Conservation (phyloP, 73 alveolate species). For the Breviolum minutum region DNA sequence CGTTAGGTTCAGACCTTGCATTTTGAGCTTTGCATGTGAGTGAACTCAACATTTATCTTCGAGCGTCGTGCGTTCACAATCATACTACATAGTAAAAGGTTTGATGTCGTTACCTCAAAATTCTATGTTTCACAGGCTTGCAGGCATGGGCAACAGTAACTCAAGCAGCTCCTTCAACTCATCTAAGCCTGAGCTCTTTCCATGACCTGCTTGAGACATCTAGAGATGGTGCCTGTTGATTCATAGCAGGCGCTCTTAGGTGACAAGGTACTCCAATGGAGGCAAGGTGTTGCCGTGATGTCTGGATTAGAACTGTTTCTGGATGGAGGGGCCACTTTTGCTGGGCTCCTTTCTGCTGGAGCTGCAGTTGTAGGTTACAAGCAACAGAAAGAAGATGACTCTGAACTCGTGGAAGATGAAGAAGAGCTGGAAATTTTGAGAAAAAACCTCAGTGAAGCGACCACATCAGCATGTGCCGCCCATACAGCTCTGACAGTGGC, state of each 20-base stretch:
- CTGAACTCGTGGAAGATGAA: conserved; percentile 10
- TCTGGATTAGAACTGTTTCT: conserved; percentile 55
- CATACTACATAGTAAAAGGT: too few species aligned
- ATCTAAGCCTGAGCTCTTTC: too few species aligned
- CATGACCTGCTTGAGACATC: not conserved
- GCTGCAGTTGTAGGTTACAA: conserved; percentile 65
- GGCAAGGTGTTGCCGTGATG: not conserved
- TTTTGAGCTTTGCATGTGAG: too few species aligned
- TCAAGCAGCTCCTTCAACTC: too few species aligned
- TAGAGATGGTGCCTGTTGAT: not conserved
- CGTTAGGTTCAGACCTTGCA: too few species aligned
- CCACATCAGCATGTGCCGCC: conserved; percentile 48
- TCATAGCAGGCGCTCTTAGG: too few species aligned
- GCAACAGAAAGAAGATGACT: conserved; percentile 71
- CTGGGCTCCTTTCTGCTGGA: conserved; percentile 53
- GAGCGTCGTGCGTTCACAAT: too few species aligned
- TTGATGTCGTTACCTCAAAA: too few species aligned
- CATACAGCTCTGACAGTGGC: conserved; percentile 60
- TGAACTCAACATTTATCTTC: too few species aligned
- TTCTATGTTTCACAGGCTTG: too few species aligned
- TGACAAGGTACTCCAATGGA: too few species aligned
- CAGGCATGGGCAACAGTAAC: too few species aligned
- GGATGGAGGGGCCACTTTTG: conserved; percentile 89
- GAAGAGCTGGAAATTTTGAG: conserved; percentile 57
- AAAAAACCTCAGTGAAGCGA: conserved; percentile 24